Conservation (phyloP, 208 protist species). For the Leishmania mexicana region DNA sequence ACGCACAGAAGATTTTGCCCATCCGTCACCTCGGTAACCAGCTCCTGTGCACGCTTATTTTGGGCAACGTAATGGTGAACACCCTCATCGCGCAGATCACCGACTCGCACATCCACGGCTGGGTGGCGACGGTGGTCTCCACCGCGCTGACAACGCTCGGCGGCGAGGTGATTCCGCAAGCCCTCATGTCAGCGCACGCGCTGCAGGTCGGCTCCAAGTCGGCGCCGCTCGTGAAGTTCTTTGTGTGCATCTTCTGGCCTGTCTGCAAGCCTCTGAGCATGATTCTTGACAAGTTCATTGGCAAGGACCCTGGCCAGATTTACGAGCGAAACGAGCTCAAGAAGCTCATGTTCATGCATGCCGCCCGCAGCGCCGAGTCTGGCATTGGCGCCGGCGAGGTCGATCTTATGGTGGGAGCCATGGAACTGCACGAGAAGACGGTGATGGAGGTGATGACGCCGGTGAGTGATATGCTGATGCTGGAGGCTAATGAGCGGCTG, state of each 20-base stretch:
- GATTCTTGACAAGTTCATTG: conserved; percentile 92
- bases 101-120: conserved; percentile 84
- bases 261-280: conserved; percentile 94
- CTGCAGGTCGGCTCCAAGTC: conserved; percentile 93
- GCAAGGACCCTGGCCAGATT: conserved; percentile 94
- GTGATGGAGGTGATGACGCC: conserved; percentile 95
- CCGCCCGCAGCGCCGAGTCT: conserved; percentile 80
- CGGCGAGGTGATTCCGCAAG: conserved; percentile 97
- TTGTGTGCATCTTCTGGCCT: conserved; percentile 94
- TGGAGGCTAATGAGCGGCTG: conserved; percentile 90
- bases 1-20: conserved; percentile 93
- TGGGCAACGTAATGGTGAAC: conserved; percentile 97
- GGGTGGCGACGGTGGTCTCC: conserved; percentile 89
- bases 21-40: conserved; percentile 96
- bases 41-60: conserved; percentile 95
- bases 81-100: conserved; percentile 95
- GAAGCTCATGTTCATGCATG: conserved; percentile 96
- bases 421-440: conserved; percentile 94
- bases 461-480: conserved; percentile 94
- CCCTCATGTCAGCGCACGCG: conserved; percentile 92
- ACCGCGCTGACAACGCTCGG: conserved; percentile 95
- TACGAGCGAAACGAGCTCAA: conserved; percentile 96
- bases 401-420: conserved; percentile 93
- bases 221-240: conserved; percentile 92
- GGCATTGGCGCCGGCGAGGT: conserved; percentile 90